Conservation (phyloP, 805 yeast genomes). For the Cyberlindnera samutprakarnensis region DNA sequence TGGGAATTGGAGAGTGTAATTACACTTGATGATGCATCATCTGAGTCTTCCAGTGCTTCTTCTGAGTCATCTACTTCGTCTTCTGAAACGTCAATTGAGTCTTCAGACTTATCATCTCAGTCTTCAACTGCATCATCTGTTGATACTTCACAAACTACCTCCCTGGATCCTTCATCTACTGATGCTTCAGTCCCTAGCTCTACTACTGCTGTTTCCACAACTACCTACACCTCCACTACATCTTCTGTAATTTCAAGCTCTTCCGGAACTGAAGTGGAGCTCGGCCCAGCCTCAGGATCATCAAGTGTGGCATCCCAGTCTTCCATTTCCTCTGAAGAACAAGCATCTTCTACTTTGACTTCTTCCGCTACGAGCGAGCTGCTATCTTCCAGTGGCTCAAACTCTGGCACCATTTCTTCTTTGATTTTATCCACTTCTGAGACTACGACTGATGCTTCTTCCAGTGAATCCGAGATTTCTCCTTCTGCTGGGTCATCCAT, state of each 20-base stretch:
- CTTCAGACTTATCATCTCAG: neutral
- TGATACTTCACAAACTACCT: slow-evolving; percentile 6
- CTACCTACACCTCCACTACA: too few species aligned
- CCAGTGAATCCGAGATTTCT: slow-evolving; percentile 12
- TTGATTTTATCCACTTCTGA: too few species aligned
- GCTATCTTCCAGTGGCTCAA: too few species aligned
- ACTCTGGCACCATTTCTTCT: neutral
- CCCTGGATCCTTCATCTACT: slow-evolving; percentile 9
- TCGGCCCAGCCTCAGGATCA: too few species aligned
- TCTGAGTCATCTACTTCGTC: slow-evolving; percentile 1
- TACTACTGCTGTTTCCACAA: slow-evolving; percentile 2
- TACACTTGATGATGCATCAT: neutral
- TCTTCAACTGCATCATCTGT: neutral
- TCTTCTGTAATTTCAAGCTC: too few species aligned
- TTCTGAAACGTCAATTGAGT: neutral
- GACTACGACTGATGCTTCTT: slow-evolving; percentile 7
- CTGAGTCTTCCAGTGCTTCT: neutral
- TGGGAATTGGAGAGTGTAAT: neutral
- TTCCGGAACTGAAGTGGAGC: too few species aligned
- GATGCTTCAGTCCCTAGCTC: slow-evolving; percentile 13
- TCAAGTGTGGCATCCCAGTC: too few species aligned
- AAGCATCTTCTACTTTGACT: too few species aligned
- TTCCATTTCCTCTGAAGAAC: too few species aligned
- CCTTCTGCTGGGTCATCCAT: slow-evolving; percentile 3
- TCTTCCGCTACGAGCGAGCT: too few species aligned